Percentiles rank a stretch among this genome's conserved stretches.
phyloP scores from a whole-genome alignment of 331 rosid genomes.

The Quercus phellos region DNA sequence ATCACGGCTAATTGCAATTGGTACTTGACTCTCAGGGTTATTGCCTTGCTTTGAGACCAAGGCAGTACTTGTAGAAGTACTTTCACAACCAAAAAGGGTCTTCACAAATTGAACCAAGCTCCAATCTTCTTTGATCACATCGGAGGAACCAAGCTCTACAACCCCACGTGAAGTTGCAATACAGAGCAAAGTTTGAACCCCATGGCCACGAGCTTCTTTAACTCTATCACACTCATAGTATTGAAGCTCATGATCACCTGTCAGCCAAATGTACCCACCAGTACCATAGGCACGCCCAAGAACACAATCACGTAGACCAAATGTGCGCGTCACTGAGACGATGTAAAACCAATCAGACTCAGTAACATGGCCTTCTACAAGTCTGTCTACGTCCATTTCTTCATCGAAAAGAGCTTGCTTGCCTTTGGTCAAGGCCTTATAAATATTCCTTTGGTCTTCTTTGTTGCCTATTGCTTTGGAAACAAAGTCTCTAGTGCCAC shows the following conservation, averaged over 20 bases:
- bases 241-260: slow-evolving; percentile 28
- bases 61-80: no score
- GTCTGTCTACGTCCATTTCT: slow-evolving; percentile 10
- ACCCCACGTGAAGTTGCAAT: slow-evolving; percentile 36
- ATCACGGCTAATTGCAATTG: not conserved
- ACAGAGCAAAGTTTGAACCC: slow-evolving; percentile 44
- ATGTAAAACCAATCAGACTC: slow-evolving; percentile 45
- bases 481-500: slow-evolving; percentile 11
- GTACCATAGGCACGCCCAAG: slow-evolving; percentile 36
- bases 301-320: slow-evolving; percentile 6
- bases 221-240: slow-evolving; percentile 44
- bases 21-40: not conserved
- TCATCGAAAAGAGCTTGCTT: slow-evolving; percentile 2
- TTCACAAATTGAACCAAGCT: slow-evolving; percentile 24
- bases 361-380: not conserved
- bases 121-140: slow-evolving; percentile 33
- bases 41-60: not conserved
- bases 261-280: slow-evolving; percentile 39
- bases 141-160: slow-evolving; percentile 46
- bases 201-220: slow-evolving; percentile 38
- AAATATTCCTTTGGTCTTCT: slow-evolving; percentile 5
- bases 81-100: slow-evolving; percentile 25
- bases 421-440: not conserved
- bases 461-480: not conserved
- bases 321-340: slow-evolving; percentile 24